These are phyloP conservation scores for Verticillium isaacii DNA, from an alignment of 2,329 filamentous ascomycete species.

Conservation along the genomic window DNA sequence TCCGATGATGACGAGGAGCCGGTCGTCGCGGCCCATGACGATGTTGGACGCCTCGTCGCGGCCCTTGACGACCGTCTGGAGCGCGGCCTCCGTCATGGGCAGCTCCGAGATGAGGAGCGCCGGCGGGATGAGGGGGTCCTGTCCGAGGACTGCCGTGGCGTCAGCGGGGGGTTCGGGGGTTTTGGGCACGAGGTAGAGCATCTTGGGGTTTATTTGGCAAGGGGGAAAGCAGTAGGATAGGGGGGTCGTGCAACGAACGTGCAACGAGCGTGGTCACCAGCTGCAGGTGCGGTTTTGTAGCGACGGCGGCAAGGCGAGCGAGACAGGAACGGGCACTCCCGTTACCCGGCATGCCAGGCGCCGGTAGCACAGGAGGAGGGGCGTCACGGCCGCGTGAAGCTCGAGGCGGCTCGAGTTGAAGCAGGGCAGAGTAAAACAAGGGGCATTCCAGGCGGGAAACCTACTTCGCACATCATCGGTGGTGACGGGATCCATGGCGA, in stretches of 20 bases:
- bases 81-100: conserved; percentile 59
- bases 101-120: conserved; percentile 84
- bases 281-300: too few relatives aligned
- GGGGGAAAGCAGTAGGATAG: too few relatives aligned
- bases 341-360: too few relatives aligned
- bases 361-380: neutral
- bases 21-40: conserved; percentile 75
- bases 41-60: conserved; percentile 66
- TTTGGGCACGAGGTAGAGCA: neutral
- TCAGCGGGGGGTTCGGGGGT: neutral
- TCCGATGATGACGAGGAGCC: conserved; percentile 88
- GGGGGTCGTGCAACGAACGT: too few relatives aligned
- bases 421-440: neutral
- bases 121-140: conserved; percentile 89
- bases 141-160: conserved; percentile 67
- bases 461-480: conserved; percentile 41
- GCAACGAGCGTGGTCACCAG: too few relatives aligned
- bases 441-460: conserved; percentile 12
- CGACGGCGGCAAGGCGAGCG: too few relatives aligned
- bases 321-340: too few relatives aligned
- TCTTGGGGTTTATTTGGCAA: neutral
- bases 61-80: conserved; percentile 66
- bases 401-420: neutral
- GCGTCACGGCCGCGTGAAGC: neutral
- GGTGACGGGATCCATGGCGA: conserved; percentile 33